A percentile compares a stretch with the other conserved stretches of the same genome.
phyloP scores from a whole-genome alignment of 345 rosid species.

The Euphorbia tirucalli region DNA sequence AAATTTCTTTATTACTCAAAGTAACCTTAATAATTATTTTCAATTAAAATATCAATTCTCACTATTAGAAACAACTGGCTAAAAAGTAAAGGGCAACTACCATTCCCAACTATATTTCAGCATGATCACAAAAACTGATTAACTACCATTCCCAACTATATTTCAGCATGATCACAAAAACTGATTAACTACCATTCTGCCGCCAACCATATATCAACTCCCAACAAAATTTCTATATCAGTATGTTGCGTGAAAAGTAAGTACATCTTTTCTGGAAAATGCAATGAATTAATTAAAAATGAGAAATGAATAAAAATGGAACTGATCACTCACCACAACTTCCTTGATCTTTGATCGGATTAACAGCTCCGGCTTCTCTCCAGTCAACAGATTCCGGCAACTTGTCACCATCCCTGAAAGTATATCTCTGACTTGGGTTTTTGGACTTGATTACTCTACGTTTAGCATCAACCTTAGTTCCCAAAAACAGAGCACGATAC shows the following conservation, averaged over 20 bases:
- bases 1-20: too few species aligned
- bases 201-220: background rate
- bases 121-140: background rate
- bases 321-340: conserved; percentile 19
- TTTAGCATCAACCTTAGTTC: conserved; percentile 12
- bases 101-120: conserved; percentile 8
- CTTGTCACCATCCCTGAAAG: conserved; percentile 9
- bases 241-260: too few species aligned
- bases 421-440: conserved; percentile 21
- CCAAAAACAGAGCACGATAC: conserved; percentile 21
- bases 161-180: background rate
- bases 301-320: background rate
- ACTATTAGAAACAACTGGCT: background rate
- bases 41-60: background rate
- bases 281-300: too few species aligned
- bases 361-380: conserved; percentile 19
- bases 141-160: conserved; percentile 10
- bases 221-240: background rate
- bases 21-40: too few species aligned
- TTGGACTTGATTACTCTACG: conserved; percentile 15
- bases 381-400: conserved; percentile 21
- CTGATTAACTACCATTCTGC: background rate
- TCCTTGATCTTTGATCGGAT: conserved; percentile 29
- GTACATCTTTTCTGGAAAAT: too few species aligned
- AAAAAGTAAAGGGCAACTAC: background rate